Evolutionary conservation across 495 filamentous ascomycete genomes (phyloP).

Genomic region (Aspergillus ellipticus): DNA sequence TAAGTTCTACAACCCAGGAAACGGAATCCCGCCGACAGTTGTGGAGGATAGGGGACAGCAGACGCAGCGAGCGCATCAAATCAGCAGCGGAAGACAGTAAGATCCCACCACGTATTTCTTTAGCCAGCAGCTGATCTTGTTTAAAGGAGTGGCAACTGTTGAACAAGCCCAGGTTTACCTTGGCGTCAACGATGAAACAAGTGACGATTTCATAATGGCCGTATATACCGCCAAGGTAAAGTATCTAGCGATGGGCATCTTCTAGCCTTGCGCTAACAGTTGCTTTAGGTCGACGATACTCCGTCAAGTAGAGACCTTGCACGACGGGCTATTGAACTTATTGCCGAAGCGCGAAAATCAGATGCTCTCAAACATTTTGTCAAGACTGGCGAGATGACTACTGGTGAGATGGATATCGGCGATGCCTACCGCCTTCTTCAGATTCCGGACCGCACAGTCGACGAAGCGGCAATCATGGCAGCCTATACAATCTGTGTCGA

Average conservation of each 20-base stretch:
- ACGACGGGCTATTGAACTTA: conserved; percentile 51
- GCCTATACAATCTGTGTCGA: conserved; percentile 47
- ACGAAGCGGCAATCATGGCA: conserved; percentile 49
- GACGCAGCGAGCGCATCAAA: conserved; percentile 50
- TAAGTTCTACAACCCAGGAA: conserved; percentile 46
- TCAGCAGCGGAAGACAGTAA: conserved; percentile 53
- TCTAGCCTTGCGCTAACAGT: conserved; percentile 5
- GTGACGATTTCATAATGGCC: conserved; percentile 58
- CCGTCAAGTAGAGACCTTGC: conserved; percentile 45
- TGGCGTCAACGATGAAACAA: conserved; percentile 44
- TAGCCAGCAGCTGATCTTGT: conserved; percentile 8
- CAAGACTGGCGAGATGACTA: conserved; percentile 48
- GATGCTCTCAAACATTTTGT: conserved; percentile 50
- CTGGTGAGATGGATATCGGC: conserved; percentile 53
- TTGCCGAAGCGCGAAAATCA: conserved; percentile 55
- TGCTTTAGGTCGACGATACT: conserved; percentile 41
- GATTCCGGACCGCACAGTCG: conserved; percentile 49
- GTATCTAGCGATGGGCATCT: background rate
- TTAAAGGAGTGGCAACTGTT: conserved; percentile 53
- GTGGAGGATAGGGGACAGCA: conserved; percentile 52
- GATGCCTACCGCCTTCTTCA: conserved; percentile 56
- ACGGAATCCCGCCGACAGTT: conserved; percentile 49
- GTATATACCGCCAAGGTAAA: conserved; percentile 56
- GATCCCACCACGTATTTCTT: conserved; percentile 5
- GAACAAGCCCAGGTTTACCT: conserved; percentile 60